Evolutionary conservation across 345 rosid genomes (phyloP).

Genomic region (Citrus medica): DNA sequence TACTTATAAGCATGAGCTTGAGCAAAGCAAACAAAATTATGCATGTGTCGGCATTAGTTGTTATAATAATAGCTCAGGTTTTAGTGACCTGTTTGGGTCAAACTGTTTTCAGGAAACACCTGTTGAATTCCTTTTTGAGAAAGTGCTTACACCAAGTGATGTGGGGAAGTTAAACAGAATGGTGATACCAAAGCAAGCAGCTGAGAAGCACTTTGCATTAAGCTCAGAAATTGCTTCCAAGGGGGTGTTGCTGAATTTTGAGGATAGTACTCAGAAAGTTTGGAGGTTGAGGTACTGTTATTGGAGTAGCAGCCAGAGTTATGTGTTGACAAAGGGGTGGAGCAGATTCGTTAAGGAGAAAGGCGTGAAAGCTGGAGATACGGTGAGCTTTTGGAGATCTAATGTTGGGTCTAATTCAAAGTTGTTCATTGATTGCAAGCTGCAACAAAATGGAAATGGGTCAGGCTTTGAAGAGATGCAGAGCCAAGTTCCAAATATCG

Average conservation of each 20-base stretch:
- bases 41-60: neutral
- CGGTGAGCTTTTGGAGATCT: constrained; percentile 39
- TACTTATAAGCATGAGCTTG: constrained; percentile 50
- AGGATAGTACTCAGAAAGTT: constrained; percentile 39
- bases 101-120: constrained; percentile 3
- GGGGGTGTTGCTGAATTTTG: constrained; percentile 39
- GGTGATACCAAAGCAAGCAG: constrained; percentile 58
- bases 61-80: neutral
- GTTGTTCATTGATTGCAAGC: constrained; percentile 33
- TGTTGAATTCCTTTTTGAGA: constrained; percentile 41
- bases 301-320: constrained; percentile 71
- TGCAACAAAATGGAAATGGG: neutral
- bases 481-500: neutral
- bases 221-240: constrained; percentile 21
- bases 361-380: constrained; percentile 46
- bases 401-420: constrained; percentile 25
- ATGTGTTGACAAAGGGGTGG: constrained; percentile 63
- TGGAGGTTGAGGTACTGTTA: constrained; percentile 59
- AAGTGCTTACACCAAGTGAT: constrained; percentile 56
- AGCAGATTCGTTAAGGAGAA: constrained; percentile 60
- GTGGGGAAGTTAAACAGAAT: constrained; percentile 58
- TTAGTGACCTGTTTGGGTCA: neutral
- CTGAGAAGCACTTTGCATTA: constrained; percentile 50
- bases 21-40: constrained; percentile 35
- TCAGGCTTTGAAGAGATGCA: neutral